Evolutionary conservation across 2,329 filamentous ascomycete species (phyloP), one percentile per base, ranked within the genome.

Genomic region (Verticillium albo-atrum): DNA sequence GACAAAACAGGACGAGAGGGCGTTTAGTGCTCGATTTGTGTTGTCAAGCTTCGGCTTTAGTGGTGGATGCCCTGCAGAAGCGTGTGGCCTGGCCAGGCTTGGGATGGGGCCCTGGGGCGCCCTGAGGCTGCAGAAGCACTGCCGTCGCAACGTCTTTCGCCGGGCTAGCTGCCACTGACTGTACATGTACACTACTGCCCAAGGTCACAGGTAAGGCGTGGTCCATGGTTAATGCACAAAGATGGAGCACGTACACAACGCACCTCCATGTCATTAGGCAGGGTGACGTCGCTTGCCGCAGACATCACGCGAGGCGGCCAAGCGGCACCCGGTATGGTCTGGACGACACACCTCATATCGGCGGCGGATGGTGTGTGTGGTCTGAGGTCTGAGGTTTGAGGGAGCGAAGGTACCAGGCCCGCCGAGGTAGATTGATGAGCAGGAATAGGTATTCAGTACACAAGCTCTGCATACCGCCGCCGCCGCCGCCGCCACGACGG

Each of bases 1-100:
- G 17, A 15, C 14, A 37, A 37, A 37, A 37, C 14, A 37, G 34
- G 34, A 17, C 34, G 7, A 26, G 42, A 50, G 12, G n/a, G 42
- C 34, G 54, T 30, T 56, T 56, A 56, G 54, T 56, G 54, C 54
- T 56, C 34, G 34, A 37, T 56, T 56, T 56, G 54, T 56, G 54
- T 14, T 47, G 54, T 47, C 54, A 56, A 56, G 54, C 54, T 56
- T 56, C 28, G 42, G n/a, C 20, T 20, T 50, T 23, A 23, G 20
- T 50, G n/a, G 42, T 50, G 42, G 42, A 50, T n/a, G 42, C 42
- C 42, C 42, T 35, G 55, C 25, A 32, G 28, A 57, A 63, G 53
- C 60, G 55, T 17, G 60, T 32, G 23, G 28, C 52, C 60, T 53
- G 35, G 60, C 52, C 58, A 60, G 58, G 61, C 57, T 58, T 62